A percentile compares a stretch with the other conserved stretches of the same genome.
Conservation (phyloP, 2,329 filamentous ascomycete genomes). For the Huntiella bhutanensis region DNA sequence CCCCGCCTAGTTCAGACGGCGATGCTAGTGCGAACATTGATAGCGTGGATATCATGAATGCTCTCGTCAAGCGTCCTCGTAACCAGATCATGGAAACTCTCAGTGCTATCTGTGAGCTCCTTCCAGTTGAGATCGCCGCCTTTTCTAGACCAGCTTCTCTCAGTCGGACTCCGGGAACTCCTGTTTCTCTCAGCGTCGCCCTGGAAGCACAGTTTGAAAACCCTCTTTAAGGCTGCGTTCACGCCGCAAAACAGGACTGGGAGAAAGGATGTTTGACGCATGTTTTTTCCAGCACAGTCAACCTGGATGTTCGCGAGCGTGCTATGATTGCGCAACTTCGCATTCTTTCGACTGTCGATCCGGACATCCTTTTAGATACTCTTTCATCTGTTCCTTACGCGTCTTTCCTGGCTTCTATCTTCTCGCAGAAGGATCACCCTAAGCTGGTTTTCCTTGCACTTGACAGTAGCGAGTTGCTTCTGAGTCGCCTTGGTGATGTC, state of each 20-base stretch:
- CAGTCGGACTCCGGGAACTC: conserved; percentile 17
- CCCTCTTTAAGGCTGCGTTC: no score
- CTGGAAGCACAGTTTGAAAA: no score
- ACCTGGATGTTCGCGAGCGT: conserved; percentile 82
- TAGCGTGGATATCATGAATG: conserved; percentile 96
- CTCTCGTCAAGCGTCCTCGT: conserved; percentile 80
- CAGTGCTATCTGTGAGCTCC: conserved; percentile 88
- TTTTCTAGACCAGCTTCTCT: background rate
- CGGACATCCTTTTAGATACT: conserved; percentile 64
- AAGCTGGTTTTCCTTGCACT: conserved; percentile 71
- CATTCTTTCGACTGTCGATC: conserved; percentile 92
- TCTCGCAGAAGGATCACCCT: conserved; percentile 87
- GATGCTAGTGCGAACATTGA: conserved; percentile 75
- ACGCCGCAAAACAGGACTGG: no score
- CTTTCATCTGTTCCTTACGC: conserved; percentile 80
- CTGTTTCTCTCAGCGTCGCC: no score
- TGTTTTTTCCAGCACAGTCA: conserved; percentile 94
- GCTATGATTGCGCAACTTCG: conserved; percentile 91
- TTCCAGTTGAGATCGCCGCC: conserved; percentile 38
- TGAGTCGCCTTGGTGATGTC: conserved; percentile 66
- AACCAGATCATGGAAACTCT: conserved; percentile 95
- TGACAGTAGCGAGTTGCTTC: conserved; percentile 72
- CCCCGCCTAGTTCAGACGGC: conserved; percentile 60
- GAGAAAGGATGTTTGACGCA: no score
- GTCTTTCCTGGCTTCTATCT: conserved; percentile 83